Evolutionary conservation across 208 protist genomes (phyloP), one percentile per base, ranked within the genome.

Genomic region (Wallacemonas collosoma): DNA sequence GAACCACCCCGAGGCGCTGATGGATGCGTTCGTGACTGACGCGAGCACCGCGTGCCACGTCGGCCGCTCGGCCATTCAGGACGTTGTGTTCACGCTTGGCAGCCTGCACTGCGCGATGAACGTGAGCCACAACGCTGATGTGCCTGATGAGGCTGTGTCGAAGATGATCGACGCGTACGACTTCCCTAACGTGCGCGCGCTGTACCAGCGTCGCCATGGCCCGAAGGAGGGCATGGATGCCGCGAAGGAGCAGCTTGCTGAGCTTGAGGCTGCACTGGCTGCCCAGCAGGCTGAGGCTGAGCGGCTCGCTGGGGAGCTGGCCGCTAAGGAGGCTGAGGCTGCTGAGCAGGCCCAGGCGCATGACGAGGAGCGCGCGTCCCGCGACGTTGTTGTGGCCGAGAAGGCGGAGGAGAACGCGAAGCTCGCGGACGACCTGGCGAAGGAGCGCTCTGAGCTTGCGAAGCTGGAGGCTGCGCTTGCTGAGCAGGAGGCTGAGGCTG

Each of bases 381-480:
- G 48, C 15, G 39, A 47, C 11, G 35, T 15, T 2, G 12, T 12
- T 3, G 51, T 9, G 41, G 50, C 72, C 43, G 64, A 65, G 53
- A 36, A 50, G 15, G 72, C 60, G 0, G 43, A 70, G 64, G 64
- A 65, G 17, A 64, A 62, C 17, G 65, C 63, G 15, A 54, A 36
- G n/a, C 44, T 35, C 61, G 41, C 65, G 43, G 69, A 68, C 45
- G 36, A 73, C 40, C 73, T 79, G 7, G 79, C 12, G 66, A 53
- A 76, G 70, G 53, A 75, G 55, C n/a, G 15, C 39, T 41, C 47
- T 0, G 53, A 64, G 63, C 56, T 66, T 2, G 43, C 57, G 57
- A 63, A 44, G 57, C 57, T 63, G 12, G 57, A 63, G 57, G 70
- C 61, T 40, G 69, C 76, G 14, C 70, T 81, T 15, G 76, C 70